These are phyloP conservation scores for Arthroderma uncinatum DNA, from an alignment of 2,329 filamentous ascomycete genomes.

Conservation along the genomic window DNA sequence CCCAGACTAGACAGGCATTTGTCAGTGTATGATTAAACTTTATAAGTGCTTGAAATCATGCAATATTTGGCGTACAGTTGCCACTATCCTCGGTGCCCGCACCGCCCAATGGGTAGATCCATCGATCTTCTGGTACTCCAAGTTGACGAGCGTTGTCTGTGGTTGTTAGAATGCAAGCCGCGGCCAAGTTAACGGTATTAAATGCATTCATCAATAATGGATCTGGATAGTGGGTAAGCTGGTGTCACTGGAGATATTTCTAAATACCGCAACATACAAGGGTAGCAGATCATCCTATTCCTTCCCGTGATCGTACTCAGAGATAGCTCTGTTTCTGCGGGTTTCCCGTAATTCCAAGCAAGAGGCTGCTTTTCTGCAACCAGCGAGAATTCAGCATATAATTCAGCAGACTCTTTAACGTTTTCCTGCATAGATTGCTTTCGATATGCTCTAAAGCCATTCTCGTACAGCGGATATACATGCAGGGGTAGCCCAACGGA, in stretches of 20 bases:
- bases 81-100: conserved; percentile 50
- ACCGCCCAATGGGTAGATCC: conserved; percentile 54
- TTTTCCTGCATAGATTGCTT: conserved; percentile 47
- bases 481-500: conserved; percentile 54
- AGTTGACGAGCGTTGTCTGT: conserved; percentile 44
- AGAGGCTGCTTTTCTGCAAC: conserved; percentile 43
- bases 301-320: conserved; percentile 46
- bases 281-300: conserved; percentile 58
- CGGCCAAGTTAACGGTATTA: conserved; percentile 55
- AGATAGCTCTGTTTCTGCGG: conserved; percentile 35
- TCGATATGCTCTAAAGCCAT: conserved; percentile 48
- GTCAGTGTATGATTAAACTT: background rate
- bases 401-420: conserved; percentile 45
- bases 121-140: conserved; percentile 44
- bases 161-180: conserved; percentile 50
- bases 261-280: conserved; percentile 40
- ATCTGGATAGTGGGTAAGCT: conserved; percentile 35
- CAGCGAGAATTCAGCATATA: conserved; percentile 52
- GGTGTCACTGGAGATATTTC: background rate
- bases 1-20: conserved; percentile 43
- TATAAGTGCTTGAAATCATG: background rate
- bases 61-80: conserved; percentile 36
- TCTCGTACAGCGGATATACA: conserved; percentile 57
- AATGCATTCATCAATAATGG: conserved; percentile 61
- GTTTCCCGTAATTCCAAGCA: conserved; percentile 48